Conservation (phyloP, 1,139 yeast species). For the Magnusiomyces tetraspermus region DNA sequence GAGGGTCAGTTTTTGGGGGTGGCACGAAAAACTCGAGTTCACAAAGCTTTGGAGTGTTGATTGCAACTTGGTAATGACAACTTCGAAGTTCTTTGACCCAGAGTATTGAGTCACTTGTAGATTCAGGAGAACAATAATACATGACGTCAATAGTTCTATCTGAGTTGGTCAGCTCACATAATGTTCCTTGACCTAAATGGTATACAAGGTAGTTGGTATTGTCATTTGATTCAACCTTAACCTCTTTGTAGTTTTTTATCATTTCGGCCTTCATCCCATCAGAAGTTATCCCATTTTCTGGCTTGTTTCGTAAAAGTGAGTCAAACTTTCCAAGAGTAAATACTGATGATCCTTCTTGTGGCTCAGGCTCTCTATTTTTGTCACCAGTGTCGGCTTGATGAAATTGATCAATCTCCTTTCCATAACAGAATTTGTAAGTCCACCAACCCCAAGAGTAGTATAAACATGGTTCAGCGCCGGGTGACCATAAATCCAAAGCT, state of each 20-base stretch:
- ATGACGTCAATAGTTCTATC: slow-evolving; percentile 57
- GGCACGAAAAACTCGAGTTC: slow-evolving; percentile 41
- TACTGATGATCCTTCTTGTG: slow-evolving; percentile 36
- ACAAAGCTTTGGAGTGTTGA: slow-evolving; percentile 55
- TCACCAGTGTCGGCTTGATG: slow-evolving; percentile 30
- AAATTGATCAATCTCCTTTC: slow-evolving; percentile 49
- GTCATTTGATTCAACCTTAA: slow-evolving; percentile 5
- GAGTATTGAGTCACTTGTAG: slow-evolving; percentile 29
- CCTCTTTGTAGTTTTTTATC: background rate
- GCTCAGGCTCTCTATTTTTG: slow-evolving; percentile 17
- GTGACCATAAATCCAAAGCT: slow-evolving; percentile 26
- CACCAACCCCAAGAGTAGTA: slow-evolving; percentile 46
- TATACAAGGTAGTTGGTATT: slow-evolving; percentile 32
- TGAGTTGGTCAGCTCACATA: slow-evolving; percentile 61
- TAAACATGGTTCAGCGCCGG: slow-evolving; percentile 30
- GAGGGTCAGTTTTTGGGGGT: slow-evolving; percentile 20
- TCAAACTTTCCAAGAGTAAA: slow-evolving; percentile 42
- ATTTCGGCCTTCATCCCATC: background rate
- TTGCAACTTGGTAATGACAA: slow-evolving; percentile 58
- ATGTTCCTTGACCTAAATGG: slow-evolving; percentile 48
- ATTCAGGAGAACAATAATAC: slow-evolving; percentile 52
- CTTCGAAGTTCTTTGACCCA: slow-evolving; percentile 57
- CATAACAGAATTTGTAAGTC: slow-evolving; percentile 53
- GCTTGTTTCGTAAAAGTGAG: slow-evolving; percentile 22
- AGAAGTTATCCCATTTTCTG: slow-evolving; percentile 8